A percentile compares a stretch with the other conserved stretches of the same genome.
Evolutionary conservation across 257 asterid genomes (phyloP).

Genomic region (Fraxinus quadrangulata): DNA sequence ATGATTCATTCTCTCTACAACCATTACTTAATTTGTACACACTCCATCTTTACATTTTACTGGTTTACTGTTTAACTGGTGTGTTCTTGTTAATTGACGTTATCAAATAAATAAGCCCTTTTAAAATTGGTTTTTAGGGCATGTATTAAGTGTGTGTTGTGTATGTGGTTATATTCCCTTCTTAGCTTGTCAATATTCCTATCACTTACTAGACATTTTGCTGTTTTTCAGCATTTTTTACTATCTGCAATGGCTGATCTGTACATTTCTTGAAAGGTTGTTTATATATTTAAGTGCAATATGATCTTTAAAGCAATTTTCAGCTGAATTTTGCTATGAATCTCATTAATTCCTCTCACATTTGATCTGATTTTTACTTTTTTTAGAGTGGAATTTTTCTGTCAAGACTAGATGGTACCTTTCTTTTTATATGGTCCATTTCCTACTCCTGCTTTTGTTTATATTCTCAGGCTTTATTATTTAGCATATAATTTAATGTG

Average conservation of each 20-base stretch:
- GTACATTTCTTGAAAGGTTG: constrained; percentile 28
- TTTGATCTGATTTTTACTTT: constrained; percentile 8
- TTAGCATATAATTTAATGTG: not conserved
- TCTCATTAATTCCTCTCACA: constrained; percentile 4
- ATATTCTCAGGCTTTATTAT: not conserved
- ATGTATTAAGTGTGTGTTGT: not conserved
- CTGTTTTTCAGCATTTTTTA: constrained; percentile 14
- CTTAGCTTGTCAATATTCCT: not conserved
- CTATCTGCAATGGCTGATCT: constrained; percentile 44
- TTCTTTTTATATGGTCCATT: constrained; percentile 14
- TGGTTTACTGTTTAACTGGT: constrained; percentile 1
- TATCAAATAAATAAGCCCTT: constrained; percentile 15
- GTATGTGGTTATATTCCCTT: constrained; percentile 11
- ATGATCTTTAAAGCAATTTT: constrained; percentile 28
- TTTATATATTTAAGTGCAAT: constrained; percentile 32
- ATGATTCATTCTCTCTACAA: constrained; percentile 17
- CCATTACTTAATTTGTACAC: constrained; percentile 23
- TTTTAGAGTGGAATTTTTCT: constrained; percentile 1
- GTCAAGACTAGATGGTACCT: constrained; percentile 4
- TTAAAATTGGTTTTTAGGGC: constrained; percentile 16
- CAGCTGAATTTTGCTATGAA: constrained; percentile 23
- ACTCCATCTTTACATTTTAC: constrained; percentile 28
- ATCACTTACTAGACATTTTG: constrained; percentile 26
- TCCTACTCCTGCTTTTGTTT: not conserved
- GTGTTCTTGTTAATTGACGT: constrained; percentile 25